Evolutionary conservation across 1,284 basidiomycete genomes (phyloP).

Genomic region (Trametes pubescens): DNA sequence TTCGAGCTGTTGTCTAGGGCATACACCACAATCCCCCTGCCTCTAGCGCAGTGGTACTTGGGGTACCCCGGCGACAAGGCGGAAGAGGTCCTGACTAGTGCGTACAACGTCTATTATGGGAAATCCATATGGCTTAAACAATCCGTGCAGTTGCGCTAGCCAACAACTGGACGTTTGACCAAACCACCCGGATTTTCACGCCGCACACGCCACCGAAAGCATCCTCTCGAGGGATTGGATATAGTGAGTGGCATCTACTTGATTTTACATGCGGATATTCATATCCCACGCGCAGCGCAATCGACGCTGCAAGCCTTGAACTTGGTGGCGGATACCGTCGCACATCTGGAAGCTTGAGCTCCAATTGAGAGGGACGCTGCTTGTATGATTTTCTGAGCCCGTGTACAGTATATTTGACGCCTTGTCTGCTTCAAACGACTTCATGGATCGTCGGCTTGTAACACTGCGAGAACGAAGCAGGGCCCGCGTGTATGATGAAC

Average conservation of each 20-base stretch:
- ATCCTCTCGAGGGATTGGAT: neutral
- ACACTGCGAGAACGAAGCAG: too few relatives aligned
- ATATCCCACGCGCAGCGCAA: conserved; percentile 40
- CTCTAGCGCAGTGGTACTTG: conserved; percentile 63
- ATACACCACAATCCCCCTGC: conserved; percentile 65
- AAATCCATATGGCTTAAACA: neutral
- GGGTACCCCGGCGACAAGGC: conserved; percentile 56
- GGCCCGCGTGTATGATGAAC: too few relatives aligned
- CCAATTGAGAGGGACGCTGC: neutral
- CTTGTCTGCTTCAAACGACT: too few relatives aligned
- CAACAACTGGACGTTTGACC: conserved; percentile 61
- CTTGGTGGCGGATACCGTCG: conserved; percentile 53
- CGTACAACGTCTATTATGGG: conserved; percentile 8
- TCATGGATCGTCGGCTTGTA: too few relatives aligned
- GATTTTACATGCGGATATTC: neutral
- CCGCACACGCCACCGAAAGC: conserved; percentile 41
- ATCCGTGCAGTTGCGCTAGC: conserved; percentile 49
- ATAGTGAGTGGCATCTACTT: neutral
- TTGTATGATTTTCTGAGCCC: neutral
- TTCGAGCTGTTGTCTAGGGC: conserved; percentile 63
- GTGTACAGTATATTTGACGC: neutral
- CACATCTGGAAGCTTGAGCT: conserved; percentile 33
- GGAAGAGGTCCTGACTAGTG: conserved; percentile 59
- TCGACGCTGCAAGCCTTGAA: conserved; percentile 62
- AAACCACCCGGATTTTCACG: conserved; percentile 52